Evolutionary conservation across 306 rosid species (phyloP).

Genomic region (Urtica urens): DNA sequence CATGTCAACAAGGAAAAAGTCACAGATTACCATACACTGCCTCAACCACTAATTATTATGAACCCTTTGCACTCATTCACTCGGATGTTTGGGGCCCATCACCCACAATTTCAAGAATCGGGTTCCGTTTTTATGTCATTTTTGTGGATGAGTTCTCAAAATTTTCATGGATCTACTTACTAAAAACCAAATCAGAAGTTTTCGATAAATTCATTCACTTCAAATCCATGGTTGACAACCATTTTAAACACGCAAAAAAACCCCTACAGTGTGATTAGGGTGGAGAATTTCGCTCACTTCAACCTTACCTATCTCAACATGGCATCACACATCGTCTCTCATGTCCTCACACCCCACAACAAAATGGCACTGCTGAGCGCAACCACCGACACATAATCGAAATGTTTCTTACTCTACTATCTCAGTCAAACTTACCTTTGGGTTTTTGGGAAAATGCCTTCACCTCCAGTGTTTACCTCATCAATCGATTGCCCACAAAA

Average conservation of each 20-base stretch:
- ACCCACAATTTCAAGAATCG: too few species aligned
- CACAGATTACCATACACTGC: too few species aligned
- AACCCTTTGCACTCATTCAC: too few species aligned
- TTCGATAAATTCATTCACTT: not conserved
- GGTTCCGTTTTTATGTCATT: too few species aligned
- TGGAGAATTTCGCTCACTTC: not conserved
- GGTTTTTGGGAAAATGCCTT: not conserved
- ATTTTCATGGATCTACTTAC: not conserved
- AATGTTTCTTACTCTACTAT: not conserved
- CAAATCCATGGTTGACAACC: not conserved
- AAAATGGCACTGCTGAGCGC: not conserved
- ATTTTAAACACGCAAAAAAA: not conserved
- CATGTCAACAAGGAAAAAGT: too few species aligned
- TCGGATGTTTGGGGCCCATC: too few species aligned
- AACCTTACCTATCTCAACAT: not conserved
- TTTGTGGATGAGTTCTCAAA: too few species aligned
- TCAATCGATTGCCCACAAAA: not conserved
- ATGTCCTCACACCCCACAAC: not conserved
- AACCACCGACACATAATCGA: not conserved
- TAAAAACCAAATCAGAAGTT: not conserved
- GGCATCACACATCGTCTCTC: not conserved
- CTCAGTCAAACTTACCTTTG: not conserved
- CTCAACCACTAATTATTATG: too few species aligned
- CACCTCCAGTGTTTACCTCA: not conserved
- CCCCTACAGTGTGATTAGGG: not conserved